Evolutionary conservation across 1,139 yeast species (phyloP).

Genomic region (Meyerozyma sp.): DNA sequence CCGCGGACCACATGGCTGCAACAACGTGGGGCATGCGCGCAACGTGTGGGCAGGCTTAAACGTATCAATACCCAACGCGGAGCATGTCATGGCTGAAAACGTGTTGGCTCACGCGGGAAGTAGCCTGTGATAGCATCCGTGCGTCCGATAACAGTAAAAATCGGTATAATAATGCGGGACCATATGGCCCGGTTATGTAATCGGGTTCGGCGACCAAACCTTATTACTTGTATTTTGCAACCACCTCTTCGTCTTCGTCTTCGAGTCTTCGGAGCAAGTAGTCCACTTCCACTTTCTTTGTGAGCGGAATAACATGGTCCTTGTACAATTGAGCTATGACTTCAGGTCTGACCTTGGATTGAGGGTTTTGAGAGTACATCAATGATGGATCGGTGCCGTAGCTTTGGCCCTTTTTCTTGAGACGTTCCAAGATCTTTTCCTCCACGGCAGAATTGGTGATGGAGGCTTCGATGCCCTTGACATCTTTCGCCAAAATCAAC

Average conservation of each 20-base stretch:
- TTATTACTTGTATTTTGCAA: slow-evolving; percentile 2
- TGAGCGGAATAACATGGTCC: slow-evolving; percentile 85
- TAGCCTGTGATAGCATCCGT: background rate
- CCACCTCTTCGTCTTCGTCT: slow-evolving; percentile 31
- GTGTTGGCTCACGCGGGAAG: background rate
- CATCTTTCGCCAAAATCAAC: slow-evolving; percentile 62
- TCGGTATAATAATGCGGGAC: too few species aligned
- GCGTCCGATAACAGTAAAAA: background rate
- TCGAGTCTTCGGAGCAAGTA: slow-evolving; percentile 80
- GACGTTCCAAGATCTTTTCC: slow-evolving; percentile 70
- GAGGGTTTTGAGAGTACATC: slow-evolving; percentile 60
- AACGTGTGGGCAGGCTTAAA: slow-evolving; percentile 1
- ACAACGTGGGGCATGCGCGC: background rate
- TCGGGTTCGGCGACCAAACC: background rate
- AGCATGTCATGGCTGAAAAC: background rate
- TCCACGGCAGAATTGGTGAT: slow-evolving; percentile 89
- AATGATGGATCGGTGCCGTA: slow-evolving; percentile 88
- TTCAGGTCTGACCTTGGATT: slow-evolving; percentile 77
- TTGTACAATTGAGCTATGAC: slow-evolving; percentile 77
- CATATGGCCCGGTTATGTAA: background rate
- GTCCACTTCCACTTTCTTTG: slow-evolving; percentile 92
- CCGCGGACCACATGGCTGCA: slow-evolving; percentile 1
- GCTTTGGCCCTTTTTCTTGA: slow-evolving; percentile 72
- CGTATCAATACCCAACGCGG: background rate
- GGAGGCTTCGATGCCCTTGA: slow-evolving; percentile 67